Base-by-base conservation (phyloP, 2,329 filamentous ascomycete genomes). In the Nigrospora sphaerica region DNA sequence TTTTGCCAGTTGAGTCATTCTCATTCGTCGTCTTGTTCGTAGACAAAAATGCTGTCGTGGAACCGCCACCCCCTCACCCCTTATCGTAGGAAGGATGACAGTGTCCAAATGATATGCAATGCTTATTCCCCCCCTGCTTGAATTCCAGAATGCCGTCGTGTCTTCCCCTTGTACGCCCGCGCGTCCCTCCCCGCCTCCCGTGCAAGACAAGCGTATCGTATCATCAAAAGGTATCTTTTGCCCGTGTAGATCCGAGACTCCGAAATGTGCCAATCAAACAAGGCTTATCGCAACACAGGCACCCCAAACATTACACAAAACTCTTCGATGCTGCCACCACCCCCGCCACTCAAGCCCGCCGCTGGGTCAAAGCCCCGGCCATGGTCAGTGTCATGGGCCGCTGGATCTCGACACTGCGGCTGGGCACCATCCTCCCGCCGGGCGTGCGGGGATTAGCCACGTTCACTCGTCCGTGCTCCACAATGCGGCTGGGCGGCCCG, bases 381-480 rank as follows among this genome's bases (percentile, higher is more conserved):
- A 63, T 62, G 34, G 47, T 56, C 1, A 63, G 43, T 12, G 49
- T 45, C 50, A 55, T 56, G 0, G 72, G 71, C 34, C 78, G 65
- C 28, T 71, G 61, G 38, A 81, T 74, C 51, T 81, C 78, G 53
- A 81, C 54, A 56, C 78, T 81, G 46, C 78, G 63, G 52, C 77
- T 81, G 2, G 76, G 73, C 46, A 79, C 72, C 17, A 72, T 58
- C 13, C 75, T 65, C 0, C 69, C 71, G 4, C 76, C 77, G 0
- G 78, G 77, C 0, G 76, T 80, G 38, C 73, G 64, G 1, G 78
- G 78, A 47, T 81, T 76, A 0, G 70, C 72, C 2, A 81, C 75
- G 46, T 81, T 81, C 39, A 81, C 77, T 2, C 77, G 68, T 0
- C 78, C 78, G 2, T 67, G 68, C 33, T 77, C 72, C 14, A 73